A percentile compares a stretch with the other conserved stretches of the same genome.
Conservation (phyloP, 129 eudicot species). For the Artemisia annua region DNA sequence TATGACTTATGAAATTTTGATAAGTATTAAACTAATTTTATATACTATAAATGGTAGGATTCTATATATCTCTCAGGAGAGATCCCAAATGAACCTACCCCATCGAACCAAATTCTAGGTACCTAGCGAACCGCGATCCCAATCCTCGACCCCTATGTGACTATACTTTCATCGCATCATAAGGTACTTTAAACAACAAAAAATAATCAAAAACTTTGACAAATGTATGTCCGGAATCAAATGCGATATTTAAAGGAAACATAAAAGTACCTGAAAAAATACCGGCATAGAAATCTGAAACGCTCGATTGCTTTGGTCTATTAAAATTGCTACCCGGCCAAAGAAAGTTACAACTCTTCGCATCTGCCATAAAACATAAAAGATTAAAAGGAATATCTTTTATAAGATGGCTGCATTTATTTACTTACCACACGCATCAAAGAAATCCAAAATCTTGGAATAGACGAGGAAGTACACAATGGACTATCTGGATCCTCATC, state of each 20-base stretch:
- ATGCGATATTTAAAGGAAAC: too few relatives aligned
- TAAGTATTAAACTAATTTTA: too few relatives aligned
- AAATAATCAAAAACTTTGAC: background rate
- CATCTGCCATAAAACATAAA: constrained; percentile 43
- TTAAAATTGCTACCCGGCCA: constrained; percentile 69
- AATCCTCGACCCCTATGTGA: too few relatives aligned
- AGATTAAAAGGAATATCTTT: background rate
- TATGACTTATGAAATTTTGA: too few relatives aligned
- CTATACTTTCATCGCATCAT: background rate
- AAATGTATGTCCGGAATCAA: background rate
- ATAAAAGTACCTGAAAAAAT: constrained; percentile 66
- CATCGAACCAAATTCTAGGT: too few relatives aligned
- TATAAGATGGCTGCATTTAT: background rate
- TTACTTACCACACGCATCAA: constrained; percentile 83
- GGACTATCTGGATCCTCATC: constrained; percentile 91
- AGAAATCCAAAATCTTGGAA: constrained; percentile 95
- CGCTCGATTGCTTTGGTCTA: constrained; percentile 86
- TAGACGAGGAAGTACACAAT: constrained; percentile 64
- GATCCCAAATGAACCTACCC: too few relatives aligned
- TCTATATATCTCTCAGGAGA: too few relatives aligned
- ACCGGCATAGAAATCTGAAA: constrained; percentile 84
- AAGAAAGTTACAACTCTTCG: constrained; percentile 78
- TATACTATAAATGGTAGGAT: too few relatives aligned
- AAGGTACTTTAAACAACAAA: background rate
- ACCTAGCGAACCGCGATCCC: too few relatives aligned